Conservation (phyloP, 176 grass and related monocot species). For the Musa schizocarpa region DNA sequence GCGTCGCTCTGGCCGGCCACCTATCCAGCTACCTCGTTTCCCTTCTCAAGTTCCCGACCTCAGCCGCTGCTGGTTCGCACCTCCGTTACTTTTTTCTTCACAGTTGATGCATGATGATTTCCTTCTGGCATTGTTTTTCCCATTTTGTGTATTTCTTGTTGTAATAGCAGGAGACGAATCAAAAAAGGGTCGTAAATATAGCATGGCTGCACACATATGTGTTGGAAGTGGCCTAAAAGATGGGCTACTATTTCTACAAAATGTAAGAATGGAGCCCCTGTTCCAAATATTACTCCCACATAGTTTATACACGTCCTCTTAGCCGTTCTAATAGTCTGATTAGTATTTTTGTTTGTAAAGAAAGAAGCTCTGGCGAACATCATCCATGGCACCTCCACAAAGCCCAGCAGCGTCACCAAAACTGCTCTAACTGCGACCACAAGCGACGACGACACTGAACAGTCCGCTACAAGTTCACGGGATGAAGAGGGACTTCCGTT, state of each 20-base stretch:
- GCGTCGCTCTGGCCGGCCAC: conserved; percentile 3
- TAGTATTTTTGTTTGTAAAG: conserved; percentile 10
- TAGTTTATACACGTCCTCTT: too few relatives aligned
- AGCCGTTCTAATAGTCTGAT: too few relatives aligned
- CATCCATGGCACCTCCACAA: conserved; percentile 20
- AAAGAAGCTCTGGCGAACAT: conserved; percentile 18
- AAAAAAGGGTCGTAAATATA: background rate
- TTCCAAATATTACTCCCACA: background rate
- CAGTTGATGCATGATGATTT: background rate
- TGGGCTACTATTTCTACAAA: conserved; percentile 4
- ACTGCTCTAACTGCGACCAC: conserved; percentile 1
- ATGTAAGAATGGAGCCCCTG: background rate
- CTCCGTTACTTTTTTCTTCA: background rate
- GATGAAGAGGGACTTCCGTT: background rate
- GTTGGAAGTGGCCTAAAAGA: background rate
- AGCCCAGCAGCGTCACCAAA: background rate
- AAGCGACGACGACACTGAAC: background rate
- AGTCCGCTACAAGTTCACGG: background rate
- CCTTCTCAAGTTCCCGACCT: background rate
- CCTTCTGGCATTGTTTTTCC: background rate
- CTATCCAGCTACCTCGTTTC: conserved; percentile 10
- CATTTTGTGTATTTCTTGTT: background rate
- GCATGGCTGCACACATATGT: background rate
- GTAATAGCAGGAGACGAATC: background rate
- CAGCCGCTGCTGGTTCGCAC: background rate